Percentiles rank a stretch among this genome's conserved stretches.
phyloP scores from a whole-genome alignment of 805 yeast species.

The Nematodospora valgi region DNA sequence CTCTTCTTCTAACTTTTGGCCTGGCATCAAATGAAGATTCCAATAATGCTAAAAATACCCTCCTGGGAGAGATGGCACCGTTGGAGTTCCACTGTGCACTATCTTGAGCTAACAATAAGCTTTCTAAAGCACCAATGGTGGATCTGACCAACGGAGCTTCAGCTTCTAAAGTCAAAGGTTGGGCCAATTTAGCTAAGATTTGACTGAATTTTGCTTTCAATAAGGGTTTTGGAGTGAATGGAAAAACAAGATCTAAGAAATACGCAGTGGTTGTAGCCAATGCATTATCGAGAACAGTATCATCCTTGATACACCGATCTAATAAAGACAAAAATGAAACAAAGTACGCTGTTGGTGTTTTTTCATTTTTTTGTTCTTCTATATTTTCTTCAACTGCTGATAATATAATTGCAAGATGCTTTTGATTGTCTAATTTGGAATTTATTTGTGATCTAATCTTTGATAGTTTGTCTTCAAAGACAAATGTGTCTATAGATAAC shows the following conservation, averaged over 20 bases:
- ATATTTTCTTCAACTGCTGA: slow-evolving; percentile 90
- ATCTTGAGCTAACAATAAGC: slow-evolving; percentile 77
- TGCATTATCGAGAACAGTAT: slow-evolving; percentile 52
- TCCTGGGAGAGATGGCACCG: slow-evolving; percentile 65
- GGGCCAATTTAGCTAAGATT: slow-evolving; percentile 76
- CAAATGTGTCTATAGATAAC: slow-evolving; percentile 34
- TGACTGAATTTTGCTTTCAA: slow-evolving; percentile 73
- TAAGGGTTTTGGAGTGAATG: slow-evolving; percentile 65
- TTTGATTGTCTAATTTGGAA: slow-evolving; percentile 86
- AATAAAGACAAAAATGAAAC: slow-evolving; percentile 78
- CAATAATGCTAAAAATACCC: slow-evolving; percentile 76
- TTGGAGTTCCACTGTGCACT: slow-evolving; percentile 65
- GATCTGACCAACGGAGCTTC: slow-evolving; percentile 83
- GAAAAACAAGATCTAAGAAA: slow-evolving; percentile 75
- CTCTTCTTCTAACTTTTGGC: slow-evolving; percentile 94
- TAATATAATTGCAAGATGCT: slow-evolving; percentile 76
- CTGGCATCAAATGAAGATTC: slow-evolving; percentile 81
- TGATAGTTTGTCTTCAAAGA: slow-evolving; percentile 59
- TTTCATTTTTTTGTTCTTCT: slow-evolving; percentile 57
- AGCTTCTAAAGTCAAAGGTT: slow-evolving; percentile 66
- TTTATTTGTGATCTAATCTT: slow-evolving; percentile 67
- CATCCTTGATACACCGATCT: slow-evolving; percentile 61
- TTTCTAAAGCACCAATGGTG: slow-evolving; percentile 81
- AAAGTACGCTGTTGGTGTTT: slow-evolving; percentile 76
- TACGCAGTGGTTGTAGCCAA: slow-evolving; percentile 78